Evolutionary conservation across 1,139 yeast species (phyloP), one percentile per base, ranked within the genome.

Genomic region (Nadsonia starkeyi-henricii): DNA sequence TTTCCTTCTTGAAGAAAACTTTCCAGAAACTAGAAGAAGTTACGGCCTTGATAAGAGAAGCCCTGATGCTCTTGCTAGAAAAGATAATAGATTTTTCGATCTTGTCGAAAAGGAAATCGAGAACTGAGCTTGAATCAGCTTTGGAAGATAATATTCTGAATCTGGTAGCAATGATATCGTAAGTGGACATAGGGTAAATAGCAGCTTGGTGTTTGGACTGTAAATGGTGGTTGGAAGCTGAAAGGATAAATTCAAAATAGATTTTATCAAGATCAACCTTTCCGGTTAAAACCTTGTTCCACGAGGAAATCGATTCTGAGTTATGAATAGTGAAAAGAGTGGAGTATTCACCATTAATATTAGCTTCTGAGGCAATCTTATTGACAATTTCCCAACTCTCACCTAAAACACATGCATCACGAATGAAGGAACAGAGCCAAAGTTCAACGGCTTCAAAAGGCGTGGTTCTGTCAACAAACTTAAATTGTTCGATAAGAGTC

Each of bases 401-500:
- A 53, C 64, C 54, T 57, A 59, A 43, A 64, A 59, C 28, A 43
- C 57, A 48, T 53, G 64, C 56, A 67, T 64, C 54, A 62, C 68
- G 21, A 39, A 57, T 50, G 69, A 54, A 59, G 64, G 69, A 3
- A 49, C 49, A 20, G 37, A 85, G 52, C 93, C 94, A 85, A 39
- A 62, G 57, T 2, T 67, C 55, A 17, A 65, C 58, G 7, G 56
- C n/a, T 2, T 58, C 58, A 5, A 58, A 54, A 43, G 61, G 57
- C 1, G 58, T 33, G 2, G 44, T 45, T 5, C 30, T 1, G 0
- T 43, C 44, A n/a, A 77, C 73, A 59, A 73, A 84, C 50, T 74
- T 70, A 64, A 81, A 76, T 62, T 89, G 97, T 55, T 89, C 96
- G 46, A 78, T 63, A 3, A 86, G 59, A 0, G 83, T 78, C 43